Conservation (phyloP, 2,329 filamentous ascomycete species). For the Myrmaecium sp. region DNA sequence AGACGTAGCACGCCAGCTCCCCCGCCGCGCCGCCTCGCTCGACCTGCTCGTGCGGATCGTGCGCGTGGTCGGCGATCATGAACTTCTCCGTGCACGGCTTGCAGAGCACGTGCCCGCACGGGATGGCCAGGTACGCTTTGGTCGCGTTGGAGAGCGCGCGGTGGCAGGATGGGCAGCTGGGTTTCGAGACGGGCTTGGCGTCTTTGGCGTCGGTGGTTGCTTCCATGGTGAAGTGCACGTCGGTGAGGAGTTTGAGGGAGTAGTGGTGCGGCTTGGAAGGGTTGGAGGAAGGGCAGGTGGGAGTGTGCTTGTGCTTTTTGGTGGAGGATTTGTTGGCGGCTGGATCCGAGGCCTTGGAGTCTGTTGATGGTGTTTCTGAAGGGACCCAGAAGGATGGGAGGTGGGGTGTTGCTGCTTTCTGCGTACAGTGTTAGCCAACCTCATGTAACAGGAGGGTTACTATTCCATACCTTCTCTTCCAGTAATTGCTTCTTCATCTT, state of each 20-base stretch:
- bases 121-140: constrained; percentile 66
- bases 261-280: constrained; percentile 52
- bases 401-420: constrained; percentile 41
- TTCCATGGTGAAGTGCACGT: constrained; percentile 62
- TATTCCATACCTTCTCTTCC: constrained; percentile 44
- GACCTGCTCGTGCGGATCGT: constrained; percentile 37
- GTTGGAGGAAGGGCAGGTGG: constrained; percentile 60
- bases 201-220: too few relatives aligned
- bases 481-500: constrained; percentile 55
- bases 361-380: constrained; percentile 50
- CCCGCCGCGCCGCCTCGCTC: too few relatives aligned
- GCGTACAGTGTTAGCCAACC: too few relatives aligned
- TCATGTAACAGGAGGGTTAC: constrained; percentile 3
- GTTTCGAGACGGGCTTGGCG: constrained; percentile 27
- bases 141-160: constrained; percentile 70
- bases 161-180: constrained; percentile 70
- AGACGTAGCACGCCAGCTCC: constrained; percentile 63
- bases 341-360: constrained; percentile 27
- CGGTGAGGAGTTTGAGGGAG: constrained; percentile 61
- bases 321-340: constrained; percentile 35
- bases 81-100: constrained; percentile 72
- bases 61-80: constrained; percentile 46
- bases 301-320: constrained; percentile 49
- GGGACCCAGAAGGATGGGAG: constrained; percentile 90
- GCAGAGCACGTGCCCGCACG: constrained; percentile 85